Percentiles rank a stretch among this genome's conserved stretches.
phyloP scores from a whole-genome alignment of 371 early-diverging fungal species.

The Rhizopus delemar region DNA sequence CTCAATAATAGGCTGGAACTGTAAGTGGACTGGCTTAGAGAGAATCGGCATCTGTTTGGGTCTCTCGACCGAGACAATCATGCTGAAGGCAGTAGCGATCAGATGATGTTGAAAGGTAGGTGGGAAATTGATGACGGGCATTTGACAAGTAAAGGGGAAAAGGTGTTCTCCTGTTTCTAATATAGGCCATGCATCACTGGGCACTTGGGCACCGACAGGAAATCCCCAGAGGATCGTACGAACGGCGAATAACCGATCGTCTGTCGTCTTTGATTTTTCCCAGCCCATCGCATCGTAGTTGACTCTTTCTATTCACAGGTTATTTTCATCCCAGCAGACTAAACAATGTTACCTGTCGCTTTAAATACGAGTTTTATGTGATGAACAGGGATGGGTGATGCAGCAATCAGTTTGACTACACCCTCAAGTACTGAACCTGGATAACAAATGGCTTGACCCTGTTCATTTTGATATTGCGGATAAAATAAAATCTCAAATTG shows the following conservation, averaged over 20 bases:
- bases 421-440: constrained; percentile 42
- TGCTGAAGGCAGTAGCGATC: constrained; percentile 26
- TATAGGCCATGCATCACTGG: constrained; percentile 21
- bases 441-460: constrained; percentile 27
- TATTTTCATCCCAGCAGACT: not conserved
- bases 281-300: constrained; percentile 40
- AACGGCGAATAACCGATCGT: constrained; percentile 38
- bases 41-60: constrained; percentile 15
- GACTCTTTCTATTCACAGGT: constrained; percentile 26
- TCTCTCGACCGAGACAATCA: constrained; percentile 28
- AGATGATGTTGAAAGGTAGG: constrained; percentile 34
- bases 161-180: constrained; percentile 29
- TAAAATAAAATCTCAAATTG: constrained; percentile 23
- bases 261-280: constrained; percentile 26
- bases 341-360: constrained; percentile 18
- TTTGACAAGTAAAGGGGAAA: constrained; percentile 33
- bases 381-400: constrained; percentile 18
- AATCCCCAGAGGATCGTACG: constrained; percentile 33
- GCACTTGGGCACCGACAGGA: constrained; percentile 12
- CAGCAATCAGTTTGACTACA: constrained; percentile 24
- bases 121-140: constrained; percentile 41
- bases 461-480: constrained; percentile 30
- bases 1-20: constrained; percentile 30
- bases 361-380: constrained; percentile 37
- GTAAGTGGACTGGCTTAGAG: constrained; percentile 21